Conservation (phyloP, 345 rosid genomes). For the Eucalyptus marginata region DNA sequence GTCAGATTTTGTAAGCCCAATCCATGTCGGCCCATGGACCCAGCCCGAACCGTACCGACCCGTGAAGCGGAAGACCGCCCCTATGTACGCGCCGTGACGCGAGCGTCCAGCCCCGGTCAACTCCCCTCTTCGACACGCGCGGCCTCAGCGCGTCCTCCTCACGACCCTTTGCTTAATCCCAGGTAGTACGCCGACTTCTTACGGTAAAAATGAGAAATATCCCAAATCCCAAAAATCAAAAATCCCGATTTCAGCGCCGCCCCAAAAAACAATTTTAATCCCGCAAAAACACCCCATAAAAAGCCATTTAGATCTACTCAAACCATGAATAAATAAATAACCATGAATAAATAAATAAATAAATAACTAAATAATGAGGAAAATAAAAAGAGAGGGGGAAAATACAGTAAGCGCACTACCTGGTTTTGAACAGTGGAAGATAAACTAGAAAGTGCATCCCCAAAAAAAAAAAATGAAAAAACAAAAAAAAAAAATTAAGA, state of each 20-base stretch:
- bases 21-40: not conserved
- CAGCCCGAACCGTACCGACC: not conserved
- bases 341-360: not conserved
- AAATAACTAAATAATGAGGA: fast-evolving
- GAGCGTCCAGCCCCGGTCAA: not conserved
- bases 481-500: too few relatives aligned
- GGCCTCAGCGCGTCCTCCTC: not conserved
- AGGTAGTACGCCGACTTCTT: not conserved
- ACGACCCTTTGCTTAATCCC: not conserved
- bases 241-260: not conserved
- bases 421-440: not conserved
- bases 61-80: not conserved
- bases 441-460: not conserved
- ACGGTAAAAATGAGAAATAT: not conserved
- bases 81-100: not conserved
- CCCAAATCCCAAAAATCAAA: not conserved
- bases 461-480: too few relatives aligned
- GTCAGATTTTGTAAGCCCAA: not conserved
- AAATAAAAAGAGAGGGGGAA: not conserved
- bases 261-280: fast-evolving
- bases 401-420: not conserved
- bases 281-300: not conserved
- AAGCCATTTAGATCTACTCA: not conserved
- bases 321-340: not conserved
- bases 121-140: not conserved